Evolutionary conservation across 306 rosid genomes (phyloP).

Genomic region (Begonia masoniana): DNA sequence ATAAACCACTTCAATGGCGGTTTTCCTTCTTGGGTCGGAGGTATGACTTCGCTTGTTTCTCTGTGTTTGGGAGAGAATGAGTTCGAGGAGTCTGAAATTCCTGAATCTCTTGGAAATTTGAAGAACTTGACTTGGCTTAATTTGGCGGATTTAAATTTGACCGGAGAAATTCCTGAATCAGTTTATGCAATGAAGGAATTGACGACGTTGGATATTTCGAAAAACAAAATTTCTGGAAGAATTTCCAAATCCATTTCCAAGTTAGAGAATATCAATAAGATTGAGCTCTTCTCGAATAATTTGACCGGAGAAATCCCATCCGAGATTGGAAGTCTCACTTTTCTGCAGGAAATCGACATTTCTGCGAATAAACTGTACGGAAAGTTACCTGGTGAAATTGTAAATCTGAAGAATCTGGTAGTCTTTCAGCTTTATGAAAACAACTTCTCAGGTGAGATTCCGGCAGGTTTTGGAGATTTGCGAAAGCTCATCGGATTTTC

Average conservation of each 20-base stretch:
- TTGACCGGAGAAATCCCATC: conserved; percentile 67
- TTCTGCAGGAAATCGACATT: conserved; percentile 65
- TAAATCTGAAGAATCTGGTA: conserved; percentile 46
- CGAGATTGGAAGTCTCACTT: conserved; percentile 50
- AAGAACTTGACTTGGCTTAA: conserved; percentile 69
- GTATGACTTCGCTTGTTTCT: conserved; percentile 28
- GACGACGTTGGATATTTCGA: conserved; percentile 64
- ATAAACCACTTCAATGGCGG: conserved; percentile 41
- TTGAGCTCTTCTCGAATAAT: conserved; percentile 54
- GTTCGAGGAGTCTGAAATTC: conserved; percentile 35
- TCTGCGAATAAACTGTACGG: conserved; percentile 56
- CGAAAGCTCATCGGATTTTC: conserved; percentile 53
- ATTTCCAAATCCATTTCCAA: conserved; percentile 64
- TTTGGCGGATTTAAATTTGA: conserved; percentile 45
- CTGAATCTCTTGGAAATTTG: conserved; percentile 48
- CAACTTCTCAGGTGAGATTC: conserved; percentile 66
- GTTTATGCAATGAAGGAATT: conserved; percentile 47
- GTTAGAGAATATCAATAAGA: conserved; percentile 44
- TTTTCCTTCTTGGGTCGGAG: conserved; percentile 73
- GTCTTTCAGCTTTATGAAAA: conserved; percentile 74
- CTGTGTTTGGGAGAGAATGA: conserved; percentile 60
- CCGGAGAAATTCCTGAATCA: conserved; percentile 76
- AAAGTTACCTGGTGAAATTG: conserved; percentile 50
- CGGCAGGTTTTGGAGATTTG: conserved; percentile 80
- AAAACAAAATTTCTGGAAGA: conserved; percentile 58